A percentile compares a stretch with the other conserved stretches of the same genome.
Evolutionary conservation across 2,329 filamentous ascomycete species (phyloP).

Genomic region (Rachicladosporium sp.): DNA sequence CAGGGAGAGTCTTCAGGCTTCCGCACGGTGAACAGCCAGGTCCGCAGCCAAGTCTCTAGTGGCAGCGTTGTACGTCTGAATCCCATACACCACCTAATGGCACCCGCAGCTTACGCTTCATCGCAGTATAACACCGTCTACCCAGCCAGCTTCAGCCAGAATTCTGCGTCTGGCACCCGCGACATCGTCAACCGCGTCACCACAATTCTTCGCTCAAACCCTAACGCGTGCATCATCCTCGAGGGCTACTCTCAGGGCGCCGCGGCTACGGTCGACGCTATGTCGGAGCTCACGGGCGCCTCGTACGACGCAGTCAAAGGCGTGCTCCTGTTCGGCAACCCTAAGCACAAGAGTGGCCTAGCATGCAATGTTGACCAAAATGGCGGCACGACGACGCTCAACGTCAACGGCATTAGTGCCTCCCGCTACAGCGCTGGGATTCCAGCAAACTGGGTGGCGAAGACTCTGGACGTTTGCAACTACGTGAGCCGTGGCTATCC

Average conservation of each 20-base stretch:
- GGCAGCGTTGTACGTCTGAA: conserved; percentile 16
- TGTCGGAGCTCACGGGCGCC: conserved; percentile 21
- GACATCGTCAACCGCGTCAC: conserved; percentile 25
- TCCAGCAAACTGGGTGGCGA: conserved; percentile 22
- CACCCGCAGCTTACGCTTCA: too few relatives aligned
- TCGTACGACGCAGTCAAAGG: conserved; percentile 25
- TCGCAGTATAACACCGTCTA: conserved; percentile 28
- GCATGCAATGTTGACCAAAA: conserved; percentile 26
- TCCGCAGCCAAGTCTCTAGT: conserved; percentile 16
- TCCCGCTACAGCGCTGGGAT: conserved; percentile 10
- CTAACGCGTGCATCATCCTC: conserved; percentile 25
- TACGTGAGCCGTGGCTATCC: conserved; percentile 13
- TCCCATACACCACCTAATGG: too few relatives aligned
- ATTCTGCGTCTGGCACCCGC: conserved; percentile 16
- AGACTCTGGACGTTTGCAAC: conserved; percentile 27
- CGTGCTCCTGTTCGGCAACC: conserved; percentile 26
- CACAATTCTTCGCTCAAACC: conserved; percentile 12
- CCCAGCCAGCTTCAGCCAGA: conserved; percentile 18
- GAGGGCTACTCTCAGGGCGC: conserved; percentile 28
- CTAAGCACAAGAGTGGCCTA: conserved; percentile 21
- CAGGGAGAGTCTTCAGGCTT: conserved; percentile 18
- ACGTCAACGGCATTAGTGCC: conserved; percentile 18
- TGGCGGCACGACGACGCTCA: conserved; percentile 22
- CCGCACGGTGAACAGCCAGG: conserved; percentile 23
- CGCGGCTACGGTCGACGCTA: conserved; percentile 23